phyloP scores from a whole-genome alignment of 2,329 filamentous ascomycete genomes.

The Trichoderma sp. region DNA sequence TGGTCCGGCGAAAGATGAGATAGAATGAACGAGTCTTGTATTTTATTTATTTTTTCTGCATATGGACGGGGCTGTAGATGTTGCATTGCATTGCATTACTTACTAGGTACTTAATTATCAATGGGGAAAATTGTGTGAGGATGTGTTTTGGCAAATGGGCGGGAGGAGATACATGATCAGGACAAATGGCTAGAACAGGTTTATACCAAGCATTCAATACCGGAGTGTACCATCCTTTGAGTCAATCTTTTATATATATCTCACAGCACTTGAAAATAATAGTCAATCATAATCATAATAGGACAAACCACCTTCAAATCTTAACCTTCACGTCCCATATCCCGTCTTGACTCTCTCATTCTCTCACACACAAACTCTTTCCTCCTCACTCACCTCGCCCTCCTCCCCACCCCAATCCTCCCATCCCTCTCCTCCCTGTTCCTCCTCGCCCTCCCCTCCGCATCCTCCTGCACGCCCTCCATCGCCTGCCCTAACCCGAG shows the following conservation, averaged over 20 bases:
- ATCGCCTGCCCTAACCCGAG: conserved; percentile 25
- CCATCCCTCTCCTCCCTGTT: conserved; percentile 37
- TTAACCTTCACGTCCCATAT: neutral
- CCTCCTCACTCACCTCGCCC: conserved; percentile 16
- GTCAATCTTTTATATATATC: neutral
- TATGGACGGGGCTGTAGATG: neutral
- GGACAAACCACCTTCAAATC: neutral
- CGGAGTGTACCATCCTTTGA: neutral
- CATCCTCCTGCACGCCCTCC: conserved; percentile 32
- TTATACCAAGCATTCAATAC: conserved; percentile 8
- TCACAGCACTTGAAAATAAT: neutral
- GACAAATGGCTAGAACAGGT: conserved; percentile 7
- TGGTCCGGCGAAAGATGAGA: neutral
- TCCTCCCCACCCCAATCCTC: conserved; percentile 37
- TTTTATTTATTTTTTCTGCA: neutral
- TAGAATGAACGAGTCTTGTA: neutral
- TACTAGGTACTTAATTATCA: neutral
- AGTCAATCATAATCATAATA: neutral
- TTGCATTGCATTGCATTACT: neutral
- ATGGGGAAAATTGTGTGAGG: too few relatives aligned
- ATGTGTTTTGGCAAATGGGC: neutral
- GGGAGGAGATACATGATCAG: neutral
- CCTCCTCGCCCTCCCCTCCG: conserved; percentile 26
- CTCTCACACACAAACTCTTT: neutral
- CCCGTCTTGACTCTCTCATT: neutral